Base-by-base conservation (phyloP, 805 yeast species). In the Schwanniomyces occidentalis region DNA sequence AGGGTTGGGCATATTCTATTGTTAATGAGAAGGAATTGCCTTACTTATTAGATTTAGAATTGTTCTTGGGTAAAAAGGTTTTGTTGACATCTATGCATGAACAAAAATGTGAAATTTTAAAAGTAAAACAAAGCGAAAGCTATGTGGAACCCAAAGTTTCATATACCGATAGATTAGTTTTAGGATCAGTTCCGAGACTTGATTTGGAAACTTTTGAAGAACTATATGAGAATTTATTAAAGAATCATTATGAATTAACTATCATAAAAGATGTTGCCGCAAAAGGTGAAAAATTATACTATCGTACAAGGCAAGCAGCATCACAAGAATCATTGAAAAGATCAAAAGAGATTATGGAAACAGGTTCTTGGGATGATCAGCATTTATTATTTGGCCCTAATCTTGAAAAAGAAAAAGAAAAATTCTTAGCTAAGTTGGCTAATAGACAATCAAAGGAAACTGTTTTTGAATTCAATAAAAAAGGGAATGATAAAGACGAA, bases 1-100 rank as follows among this genome's bases (percentile, higher is more conserved):
- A 76, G 49, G 99, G 99, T 55, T 89, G 97, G 95, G 99, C 99
- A 0, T 93, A 86, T 58, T 83, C 96, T 3, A 78, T 93, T 41
- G 83, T 90, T 6, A 73, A 80, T 38, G 95, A 89, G 45, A 72
- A 78, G 36, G 99, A 93, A 57, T 63, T 91, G 38, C 96, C 99
- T 8, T 93, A 91, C 50, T 61, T 93, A 34, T 70, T 91, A 32
- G 99, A 93, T 60, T 70, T 93, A 49, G 98, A 93, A 56, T 59
- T 93, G 28, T 91, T 93, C 52, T 66, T 93, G 48, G 97, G 96
- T 5, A 78, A 83, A 51, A 88, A 89, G 55, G 73, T 93, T 19
- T 60, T 83, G 30, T 58, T 87, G 15, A 78, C 93, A 0, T 65
- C 79, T 27, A 80, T 82, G 85, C 78, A 76, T 51, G 84, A 82